Evolutionary conservation across 164 flowering plant species (phyloP), one percentile per base, ranked within the genome.

Genomic region (Kingdonia uniflora): DNA sequence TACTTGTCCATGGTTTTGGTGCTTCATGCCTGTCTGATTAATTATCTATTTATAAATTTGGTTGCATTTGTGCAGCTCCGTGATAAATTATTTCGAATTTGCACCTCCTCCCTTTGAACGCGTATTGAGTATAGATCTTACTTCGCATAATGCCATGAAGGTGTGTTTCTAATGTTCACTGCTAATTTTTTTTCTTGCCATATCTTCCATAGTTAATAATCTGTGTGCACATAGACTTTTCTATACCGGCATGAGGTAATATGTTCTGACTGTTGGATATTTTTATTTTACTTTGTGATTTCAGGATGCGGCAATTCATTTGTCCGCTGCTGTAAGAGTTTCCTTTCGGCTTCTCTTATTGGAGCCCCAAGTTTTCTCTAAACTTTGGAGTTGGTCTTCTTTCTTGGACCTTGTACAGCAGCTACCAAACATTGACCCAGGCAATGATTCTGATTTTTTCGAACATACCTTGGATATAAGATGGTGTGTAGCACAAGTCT

Each of bases 351-450:
- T 89, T 20, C 86, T 94, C 19, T 40, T 75, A 13, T 7, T 75
- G 55, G 76, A 80, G 22, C 65, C 85, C 15, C 82, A 77, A 23
- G 62, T 67, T 41, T 85, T 89, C 54, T 69, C 81, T 29, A 68
- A 61, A 55, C 61, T 70, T 38, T 89, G 97, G 99, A 77, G 84
- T 47, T 89, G 99, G 99, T 94, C 95, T 11, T 80, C 79, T 71
- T 76, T 86, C 68, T 55, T 82, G 65, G 75, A 80, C 58, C 55
- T 82, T 55, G 64, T 76, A 44, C 69, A 68, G 56, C 70, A 65
- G 54, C 41, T 51, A 25, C 12, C 59, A 53, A 64, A 51, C 62
- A 47, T 57, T 53, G 47, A 59, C 20, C 8, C 29, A 16, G 26
- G 47, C 11, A 46, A 24, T 29, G 60, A 52, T 49, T 17, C 26